These are phyloP conservation scores for Arthonia radiata DNA, from an alignment of 495 filamentous ascomycete species.

Conservation along the genomic window DNA sequence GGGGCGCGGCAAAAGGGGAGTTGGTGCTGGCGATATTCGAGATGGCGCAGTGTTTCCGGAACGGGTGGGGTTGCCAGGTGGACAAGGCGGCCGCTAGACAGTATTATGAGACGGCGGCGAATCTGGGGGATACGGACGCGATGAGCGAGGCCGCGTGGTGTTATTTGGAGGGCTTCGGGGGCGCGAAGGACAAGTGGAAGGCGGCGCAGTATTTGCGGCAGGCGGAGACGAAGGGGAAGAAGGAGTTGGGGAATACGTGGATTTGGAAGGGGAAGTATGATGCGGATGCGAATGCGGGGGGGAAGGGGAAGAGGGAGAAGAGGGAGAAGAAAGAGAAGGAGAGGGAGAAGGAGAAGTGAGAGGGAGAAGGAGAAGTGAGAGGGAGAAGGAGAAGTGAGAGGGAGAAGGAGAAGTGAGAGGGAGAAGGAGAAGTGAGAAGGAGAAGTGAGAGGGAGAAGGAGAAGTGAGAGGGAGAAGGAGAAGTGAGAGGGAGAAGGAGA, in stretches of 20 bases:
- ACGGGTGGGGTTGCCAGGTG: conserved; percentile 83
- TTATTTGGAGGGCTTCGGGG: conserved; percentile 81
- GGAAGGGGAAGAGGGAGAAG: no score
- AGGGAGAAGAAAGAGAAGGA: no score
- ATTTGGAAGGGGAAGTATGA: no score
- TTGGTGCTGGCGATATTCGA: conserved; percentile 95
- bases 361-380: no score
- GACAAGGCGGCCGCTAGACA: conserved; percentile 72
- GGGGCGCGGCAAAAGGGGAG: conserved; percentile 87
- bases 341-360: no score
- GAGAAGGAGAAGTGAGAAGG: no score
- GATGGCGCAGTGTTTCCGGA: conserved; percentile 78
- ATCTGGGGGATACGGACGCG: conserved; percentile 85
- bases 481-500: no score
- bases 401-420: no score
- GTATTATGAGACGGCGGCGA: conserved; percentile 94
- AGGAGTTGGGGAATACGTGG: conserved; percentile 87
- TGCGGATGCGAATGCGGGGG: no score
- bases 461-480: no score
- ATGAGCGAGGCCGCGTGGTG: conserved; percentile 97
- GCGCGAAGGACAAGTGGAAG: conserved; percentile 84
- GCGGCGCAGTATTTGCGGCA: conserved; percentile 84
- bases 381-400: no score
- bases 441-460: no score
- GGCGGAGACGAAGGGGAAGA: conserved; percentile 70